These are phyloP conservation scores for Uncinocarpus reesii DNA, from an alignment of 2,329 filamentous ascomycete species.

Conservation along the genomic window DNA sequence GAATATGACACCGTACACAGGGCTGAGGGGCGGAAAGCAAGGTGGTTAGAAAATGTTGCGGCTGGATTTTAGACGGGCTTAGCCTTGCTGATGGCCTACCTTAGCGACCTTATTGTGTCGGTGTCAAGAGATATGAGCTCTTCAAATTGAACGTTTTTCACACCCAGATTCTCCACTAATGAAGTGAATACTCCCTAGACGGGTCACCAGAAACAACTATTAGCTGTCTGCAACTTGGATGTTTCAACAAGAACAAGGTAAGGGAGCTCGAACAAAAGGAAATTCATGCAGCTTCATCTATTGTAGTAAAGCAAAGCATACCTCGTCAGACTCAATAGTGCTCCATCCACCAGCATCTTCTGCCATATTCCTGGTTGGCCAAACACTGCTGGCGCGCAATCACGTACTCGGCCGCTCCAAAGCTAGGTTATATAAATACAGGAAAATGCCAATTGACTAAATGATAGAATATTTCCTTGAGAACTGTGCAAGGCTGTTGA, in stretches of 20 bases:
- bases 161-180: constrained; percentile 82
- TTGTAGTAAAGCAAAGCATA: constrained; percentile 42
- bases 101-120: constrained; percentile 41
- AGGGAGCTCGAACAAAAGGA: neutral
- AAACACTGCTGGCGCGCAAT: neutral
- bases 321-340: constrained; percentile 94
- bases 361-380: constrained; percentile 43
- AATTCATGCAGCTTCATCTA: no score
- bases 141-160: constrained; percentile 91
- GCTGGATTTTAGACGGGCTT: no score
- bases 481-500: no score
- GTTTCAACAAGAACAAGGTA: neutral
- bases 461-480: no score
- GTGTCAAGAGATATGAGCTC: constrained; percentile 85
- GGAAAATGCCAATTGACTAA: no score
- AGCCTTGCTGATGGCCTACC: constrained; percentile 26
- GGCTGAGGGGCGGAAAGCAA: constrained; percentile 24
- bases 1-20: constrained; percentile 93
- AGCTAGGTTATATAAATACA: neutral
- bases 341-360: constrained; percentile 67
- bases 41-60: constrained; percentile 34
- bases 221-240: neutral
- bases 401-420: neutral
- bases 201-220: neutral
- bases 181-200: constrained; percentile 87